Conservation (phyloP, 768 basidiomycete species). For the Pisolithus marmoratus region DNA sequence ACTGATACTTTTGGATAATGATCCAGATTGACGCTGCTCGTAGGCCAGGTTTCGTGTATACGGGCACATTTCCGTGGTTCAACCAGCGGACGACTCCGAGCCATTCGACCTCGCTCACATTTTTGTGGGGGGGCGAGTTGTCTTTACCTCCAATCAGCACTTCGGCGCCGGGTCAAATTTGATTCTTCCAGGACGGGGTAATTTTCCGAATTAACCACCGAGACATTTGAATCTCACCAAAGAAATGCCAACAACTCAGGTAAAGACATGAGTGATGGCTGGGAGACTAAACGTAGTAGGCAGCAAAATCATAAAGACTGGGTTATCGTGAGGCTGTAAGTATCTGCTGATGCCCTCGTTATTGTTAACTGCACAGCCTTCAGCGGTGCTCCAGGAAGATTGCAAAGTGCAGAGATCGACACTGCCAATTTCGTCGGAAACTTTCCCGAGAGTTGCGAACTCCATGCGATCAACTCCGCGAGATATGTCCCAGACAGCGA, state of each 20-base stretch:
- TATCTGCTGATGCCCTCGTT: background rate
- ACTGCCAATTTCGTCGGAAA: constrained; percentile 96
- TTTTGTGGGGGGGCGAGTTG: constrained; percentile 80
- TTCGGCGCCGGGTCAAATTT: constrained; percentile 90
- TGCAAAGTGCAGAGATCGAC: constrained; percentile 84
- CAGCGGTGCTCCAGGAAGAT: constrained; percentile 68
- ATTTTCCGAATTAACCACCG: background rate
- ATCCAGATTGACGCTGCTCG: constrained; percentile 2
- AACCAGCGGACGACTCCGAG: constrained; percentile 41
- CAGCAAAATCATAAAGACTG: constrained; percentile 81
- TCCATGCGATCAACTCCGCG: constrained; percentile 49
- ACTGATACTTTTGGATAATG: background rate
- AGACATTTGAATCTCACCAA: background rate
- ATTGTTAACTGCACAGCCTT: background rate
- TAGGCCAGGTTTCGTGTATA: constrained; percentile 93
- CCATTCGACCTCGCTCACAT: constrained; percentile 87
- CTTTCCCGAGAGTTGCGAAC: constrained; percentile 83
- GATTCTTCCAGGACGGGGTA: constrained; percentile 83
- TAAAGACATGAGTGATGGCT: constrained; percentile 95
- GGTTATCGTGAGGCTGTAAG: constrained; percentile 85
- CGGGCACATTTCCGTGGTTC: constrained; percentile 66
- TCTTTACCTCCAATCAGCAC: constrained; percentile 88
- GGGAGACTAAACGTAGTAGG: constrained; percentile 94
- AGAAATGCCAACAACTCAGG: constrained; percentile 30
- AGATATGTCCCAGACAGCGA: constrained; percentile 34